phyloP scores from a whole-genome alignment of 1,139 yeast species.

The Protomyces inouyei region DNA sequence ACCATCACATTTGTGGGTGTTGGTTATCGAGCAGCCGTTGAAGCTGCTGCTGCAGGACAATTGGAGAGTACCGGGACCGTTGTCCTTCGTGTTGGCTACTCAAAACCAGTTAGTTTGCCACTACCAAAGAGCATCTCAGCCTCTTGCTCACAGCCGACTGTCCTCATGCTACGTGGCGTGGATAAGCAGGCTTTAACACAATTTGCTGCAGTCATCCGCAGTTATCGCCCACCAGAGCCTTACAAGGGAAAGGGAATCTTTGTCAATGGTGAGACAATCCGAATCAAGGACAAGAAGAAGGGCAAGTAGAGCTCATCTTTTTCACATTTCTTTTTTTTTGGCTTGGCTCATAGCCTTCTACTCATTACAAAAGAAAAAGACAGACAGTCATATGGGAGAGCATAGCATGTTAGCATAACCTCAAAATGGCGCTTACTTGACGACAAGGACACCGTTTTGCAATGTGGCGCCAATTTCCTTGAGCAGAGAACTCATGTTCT shows the following conservation, averaged over 20 bases:
- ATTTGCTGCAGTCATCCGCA: constrained; percentile 84
- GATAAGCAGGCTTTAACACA: constrained; percentile 82
- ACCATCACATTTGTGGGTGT: constrained; percentile 91
- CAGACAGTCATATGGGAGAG: no score
- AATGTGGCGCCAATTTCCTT: constrained; percentile 9
- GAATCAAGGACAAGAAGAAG: constrained; percentile 37
- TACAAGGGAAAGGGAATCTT: constrained; percentile 97
- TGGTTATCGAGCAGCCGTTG: constrained; percentile 83
- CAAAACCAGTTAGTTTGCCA: constrained; percentile 35
- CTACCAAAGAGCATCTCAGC: constrained; percentile 76
- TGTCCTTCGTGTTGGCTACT: constrained; percentile 35
- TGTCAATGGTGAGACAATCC: constrained; percentile 84
- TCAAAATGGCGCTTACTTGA: neutral
- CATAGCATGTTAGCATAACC: neutral
- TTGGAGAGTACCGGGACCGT: constrained; percentile 45
- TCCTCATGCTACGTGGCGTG: constrained; percentile 77
- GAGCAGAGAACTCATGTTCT: constrained; percentile 7
- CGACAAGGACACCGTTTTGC: neutral
- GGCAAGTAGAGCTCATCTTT: neutral
- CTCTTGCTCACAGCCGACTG: constrained; percentile 77
- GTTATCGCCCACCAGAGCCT: constrained; percentile 92
- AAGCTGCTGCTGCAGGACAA: constrained; percentile 45
- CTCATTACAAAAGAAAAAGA: neutral
- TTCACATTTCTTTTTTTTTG: neutral
- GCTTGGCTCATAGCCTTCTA: neutral